These are phyloP conservation scores for Arabidopsis lyrata DNA, from an alignment of 441 rosid species.

Conservation along the genomic window DNA sequence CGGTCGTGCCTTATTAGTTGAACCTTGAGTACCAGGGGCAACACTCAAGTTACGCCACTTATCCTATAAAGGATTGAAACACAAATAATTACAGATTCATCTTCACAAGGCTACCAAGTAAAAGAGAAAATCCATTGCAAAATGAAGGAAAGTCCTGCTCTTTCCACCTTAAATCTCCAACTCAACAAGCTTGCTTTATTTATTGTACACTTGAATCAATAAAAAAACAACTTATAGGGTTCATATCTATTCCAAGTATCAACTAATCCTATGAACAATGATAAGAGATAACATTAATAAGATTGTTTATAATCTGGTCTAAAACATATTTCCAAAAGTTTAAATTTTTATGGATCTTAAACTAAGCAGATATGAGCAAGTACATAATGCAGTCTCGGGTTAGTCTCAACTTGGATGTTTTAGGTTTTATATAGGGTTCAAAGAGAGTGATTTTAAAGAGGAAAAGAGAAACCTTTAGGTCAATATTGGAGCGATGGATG, in stretches of 20 bases:
- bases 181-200: slow-evolving; percentile 6
- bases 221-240: slow-evolving; percentile 1
- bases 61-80: slow-evolving; percentile 55
- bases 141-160: not conserved
- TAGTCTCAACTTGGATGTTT: not conserved
- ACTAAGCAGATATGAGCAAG: not conserved
- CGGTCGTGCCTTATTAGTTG: slow-evolving; percentile 58
- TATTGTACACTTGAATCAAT: slow-evolving; percentile 18
- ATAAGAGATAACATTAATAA: not conserved
- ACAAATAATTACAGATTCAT: slow-evolving; percentile 15
- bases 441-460: not conserved
- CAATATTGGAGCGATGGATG: slow-evolving; percentile 80
- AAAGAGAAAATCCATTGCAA: slow-evolving; percentile 5
- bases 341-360: not conserved
- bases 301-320: not conserved
- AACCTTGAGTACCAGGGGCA: slow-evolving; percentile 57
- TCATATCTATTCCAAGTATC: not conserved
- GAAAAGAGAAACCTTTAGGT: slow-evolving; percentile 70
- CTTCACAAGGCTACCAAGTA: slow-evolving; percentile 5
- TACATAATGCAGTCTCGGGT: not conserved
- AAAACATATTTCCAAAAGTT: not conserved
- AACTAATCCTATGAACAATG: not conserved
- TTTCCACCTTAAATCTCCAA: slow-evolving; percentile 20
- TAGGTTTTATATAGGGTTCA: not conserved
- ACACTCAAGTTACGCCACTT: slow-evolving; percentile 91